Evolutionary conservation across 352 stramenopile genomes (phyloP), one percentile per base, ranked within the genome.

Genomic region (Phytopythium vexans): DNA sequence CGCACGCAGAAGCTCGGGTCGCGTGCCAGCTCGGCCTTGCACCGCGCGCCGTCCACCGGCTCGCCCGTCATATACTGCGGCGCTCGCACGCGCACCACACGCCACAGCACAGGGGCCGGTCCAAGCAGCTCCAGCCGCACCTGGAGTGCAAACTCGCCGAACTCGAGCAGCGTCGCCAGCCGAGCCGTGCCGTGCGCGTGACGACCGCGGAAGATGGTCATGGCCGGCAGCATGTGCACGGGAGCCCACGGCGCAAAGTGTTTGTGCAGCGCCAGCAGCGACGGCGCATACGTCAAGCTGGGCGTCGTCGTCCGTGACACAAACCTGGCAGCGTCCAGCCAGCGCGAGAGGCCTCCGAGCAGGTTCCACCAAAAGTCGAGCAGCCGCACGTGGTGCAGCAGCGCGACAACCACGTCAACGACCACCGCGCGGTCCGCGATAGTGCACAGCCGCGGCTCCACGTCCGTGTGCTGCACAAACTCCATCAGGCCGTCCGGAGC

Each of bases 291-390:
- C 8, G 35, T 7, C 32, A 46, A 57, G 11, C 58, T 35, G n/a
- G 71, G 74, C 15, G n/a, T 45, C 0, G 10, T 10, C 4, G 11
- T 16, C 54, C 6, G 52, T 58, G 1, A 39, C 35, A 38, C 62
- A 57, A 12, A n/a, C 44, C 45, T 55, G 52, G 15, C 31, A 33
- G 16, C 34, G 31, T 59, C 42, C 7, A 77, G 50, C 75, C 75
- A 88, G 8, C 54, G 50, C 27, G 80, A 71, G 1, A 88, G 27
- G 12, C 35, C 54, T 12, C 65, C 48, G 5, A 79, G 53, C 36
- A 90, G 44, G 15, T 72, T 70, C n/a, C 62, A 58, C 77, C 77
- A 90, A 37, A 87, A 67, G 15, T 74, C 66, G 1, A 75, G 8
- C 9, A 75, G 54, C 8, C 57, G 44, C n/a, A 82, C 40, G 14